These are phyloP conservation scores for Capsicum rhomboideum DNA, from an alignment of 257 asterid genomes.

Conservation along the genomic window DNA sequence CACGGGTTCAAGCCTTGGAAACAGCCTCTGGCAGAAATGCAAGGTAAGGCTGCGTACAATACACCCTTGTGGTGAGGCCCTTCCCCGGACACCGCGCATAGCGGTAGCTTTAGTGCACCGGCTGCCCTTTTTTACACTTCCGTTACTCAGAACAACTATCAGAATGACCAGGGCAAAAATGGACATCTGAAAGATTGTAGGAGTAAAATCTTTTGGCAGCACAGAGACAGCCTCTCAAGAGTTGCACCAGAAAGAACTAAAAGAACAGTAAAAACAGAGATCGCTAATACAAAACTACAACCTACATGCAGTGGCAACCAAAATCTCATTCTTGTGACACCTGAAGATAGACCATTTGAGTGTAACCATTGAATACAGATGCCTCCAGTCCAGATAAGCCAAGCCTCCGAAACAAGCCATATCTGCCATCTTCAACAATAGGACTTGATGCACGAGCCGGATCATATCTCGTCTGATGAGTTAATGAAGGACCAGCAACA, in stretches of 20 bases:
- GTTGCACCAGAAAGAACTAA: not conserved
- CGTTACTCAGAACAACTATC: not conserved
- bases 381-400: slow-evolving; percentile 55
- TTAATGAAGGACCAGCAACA: slow-evolving; percentile 92
- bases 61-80: too few relatives aligned
- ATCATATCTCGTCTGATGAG: slow-evolving; percentile 91
- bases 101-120: too few relatives aligned
- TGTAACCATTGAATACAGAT: slow-evolving; percentile 89
- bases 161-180: not conserved
- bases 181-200: not conserved
- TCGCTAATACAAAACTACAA: not conserved
- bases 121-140: too few relatives aligned
- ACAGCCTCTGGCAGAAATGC: too few relatives aligned
- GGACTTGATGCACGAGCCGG: slow-evolving; percentile 83
- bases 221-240: not conserved
- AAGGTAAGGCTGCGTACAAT: too few relatives aligned
- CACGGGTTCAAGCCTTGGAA: too few relatives aligned
- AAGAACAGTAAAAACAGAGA: not conserved
- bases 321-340: slow-evolving; percentile 36
- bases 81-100: too few relatives aligned
- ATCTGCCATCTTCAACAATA: slow-evolving; percentile 81
- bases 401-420: slow-evolving; percentile 60
- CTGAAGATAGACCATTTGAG: slow-evolving; percentile 96
- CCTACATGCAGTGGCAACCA: not conserved
- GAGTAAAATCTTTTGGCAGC: not conserved